Evolutionary conservation across 768 basidiomycete species (phyloP).

Genomic region (Favolaschia claudopus): DNA sequence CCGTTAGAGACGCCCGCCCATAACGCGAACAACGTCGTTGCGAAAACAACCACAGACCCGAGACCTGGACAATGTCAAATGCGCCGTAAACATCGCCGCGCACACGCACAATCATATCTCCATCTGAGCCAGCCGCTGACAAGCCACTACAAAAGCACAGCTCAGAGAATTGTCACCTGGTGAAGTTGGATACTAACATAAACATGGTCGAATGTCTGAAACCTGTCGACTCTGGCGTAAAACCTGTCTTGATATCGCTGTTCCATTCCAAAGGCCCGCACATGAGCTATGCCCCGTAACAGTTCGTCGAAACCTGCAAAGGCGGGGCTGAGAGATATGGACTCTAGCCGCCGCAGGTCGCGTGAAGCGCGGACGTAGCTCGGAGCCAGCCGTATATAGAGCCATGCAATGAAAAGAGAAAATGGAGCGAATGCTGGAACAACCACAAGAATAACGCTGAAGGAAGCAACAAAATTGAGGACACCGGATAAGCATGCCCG

Average conservation of each 20-base stretch:
- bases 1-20: constrained; percentile 64
- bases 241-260: constrained; percentile 69
- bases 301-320: constrained; percentile 80
- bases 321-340: constrained; percentile 71
- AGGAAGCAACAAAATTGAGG: constrained; percentile 69
- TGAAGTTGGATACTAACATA: constrained; percentile 55
- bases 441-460: constrained; percentile 66
- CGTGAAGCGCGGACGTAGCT: constrained; percentile 67
- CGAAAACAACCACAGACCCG: constrained; percentile 74
- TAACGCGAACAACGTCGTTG: constrained; percentile 74
- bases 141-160: constrained; percentile 56
- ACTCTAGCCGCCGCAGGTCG: constrained; percentile 73
- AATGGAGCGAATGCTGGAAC: constrained; percentile 72
- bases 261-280: constrained; percentile 79
- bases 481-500: constrained; percentile 62
- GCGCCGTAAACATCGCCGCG: not conserved
- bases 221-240: constrained; percentile 67
- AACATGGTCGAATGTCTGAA: constrained; percentile 75
- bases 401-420: constrained; percentile 71
- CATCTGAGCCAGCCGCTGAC: constrained; percentile 74
- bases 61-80: constrained; percentile 49
- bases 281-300: constrained; percentile 68
- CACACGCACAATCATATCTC: constrained; percentile 67
- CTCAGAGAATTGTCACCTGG: constrained; percentile 29
- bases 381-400: constrained; percentile 71